Percentiles rank a stretch among this genome's conserved stretches.
Evolutionary conservation across 441 rosid species (phyloP).

Genomic region (Brassica hybrid): DNA sequence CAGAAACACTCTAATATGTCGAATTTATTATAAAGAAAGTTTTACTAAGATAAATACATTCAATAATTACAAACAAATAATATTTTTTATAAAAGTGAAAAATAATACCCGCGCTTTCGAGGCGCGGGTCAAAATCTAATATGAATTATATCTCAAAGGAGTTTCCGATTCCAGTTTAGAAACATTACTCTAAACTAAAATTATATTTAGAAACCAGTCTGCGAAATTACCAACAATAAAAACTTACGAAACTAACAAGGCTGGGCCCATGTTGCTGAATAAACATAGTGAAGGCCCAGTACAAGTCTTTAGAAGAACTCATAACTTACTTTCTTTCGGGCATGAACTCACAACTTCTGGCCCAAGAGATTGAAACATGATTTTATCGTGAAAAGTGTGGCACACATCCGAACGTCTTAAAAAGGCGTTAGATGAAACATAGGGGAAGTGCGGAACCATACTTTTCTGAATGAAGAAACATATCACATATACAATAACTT

Average conservation of each 20-base stretch:
- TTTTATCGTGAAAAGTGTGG: no score
- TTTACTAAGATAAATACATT: no score
- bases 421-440: no score
- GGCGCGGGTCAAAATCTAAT: neutral
- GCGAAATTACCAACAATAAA: neutral
- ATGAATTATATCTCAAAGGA: neutral
- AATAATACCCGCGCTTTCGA: no score
- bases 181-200: neutral
- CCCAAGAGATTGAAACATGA: neutral
- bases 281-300: slow-evolving; percentile 26
- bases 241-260: neutral
- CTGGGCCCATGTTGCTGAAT: slow-evolving; percentile 4
- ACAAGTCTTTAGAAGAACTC: neutral
- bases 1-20: no score
- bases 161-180: neutral
- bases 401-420: no score
- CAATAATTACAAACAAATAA: no score
- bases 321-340: neutral
- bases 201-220: neutral
- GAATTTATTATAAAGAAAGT: no score
- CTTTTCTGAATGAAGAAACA: no score
- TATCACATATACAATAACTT: neutral
- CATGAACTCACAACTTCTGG: slow-evolving; percentile 3
- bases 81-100: no score
- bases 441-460: no score